A percentile compares a stretch with the other conserved stretches of the same genome.
Conservation (phyloP, 257 asterid genomes). For the Lycium barbarum region DNA sequence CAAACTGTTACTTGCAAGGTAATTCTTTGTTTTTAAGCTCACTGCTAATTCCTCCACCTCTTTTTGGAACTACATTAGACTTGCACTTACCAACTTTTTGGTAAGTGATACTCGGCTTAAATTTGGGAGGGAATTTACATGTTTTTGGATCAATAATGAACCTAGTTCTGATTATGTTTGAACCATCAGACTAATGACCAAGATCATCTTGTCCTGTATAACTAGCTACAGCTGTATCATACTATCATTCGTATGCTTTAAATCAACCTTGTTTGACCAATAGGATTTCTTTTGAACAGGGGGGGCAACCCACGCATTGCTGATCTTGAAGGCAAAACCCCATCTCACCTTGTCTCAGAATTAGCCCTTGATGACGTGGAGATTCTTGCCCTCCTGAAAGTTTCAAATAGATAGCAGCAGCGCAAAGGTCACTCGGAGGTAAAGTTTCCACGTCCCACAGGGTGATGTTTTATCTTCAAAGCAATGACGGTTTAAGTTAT, state of each 20-base stretch:
- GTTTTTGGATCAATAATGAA: conserved; percentile 27
- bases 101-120: neutral
- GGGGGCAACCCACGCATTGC: conserved; percentile 78
- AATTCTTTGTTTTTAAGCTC: conserved; percentile 27
- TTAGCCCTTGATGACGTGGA: conserved; percentile 64
- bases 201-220: neutral
- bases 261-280: neutral
- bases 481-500: neutral
- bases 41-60: neutral
- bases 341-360: conserved; percentile 63
- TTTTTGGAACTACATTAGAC: neutral
- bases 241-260: neutral
- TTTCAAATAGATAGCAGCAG: conserved; percentile 55
- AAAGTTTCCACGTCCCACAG: neutral
- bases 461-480: conserved; percentile 21
- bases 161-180: neutral
- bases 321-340: conserved; percentile 76
- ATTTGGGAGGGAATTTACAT: neutral
- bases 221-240: neutral
- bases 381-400: conserved; percentile 73
- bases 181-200: conserved; percentile 6
- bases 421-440: neutral
- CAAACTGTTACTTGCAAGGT: conserved; percentile 79
- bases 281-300: conserved; percentile 48
- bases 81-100: conserved; percentile 19